phyloP scores from a whole-genome alignment of 2,329 filamentous ascomycete genomes.

The Penicillium sp. region DNA sequence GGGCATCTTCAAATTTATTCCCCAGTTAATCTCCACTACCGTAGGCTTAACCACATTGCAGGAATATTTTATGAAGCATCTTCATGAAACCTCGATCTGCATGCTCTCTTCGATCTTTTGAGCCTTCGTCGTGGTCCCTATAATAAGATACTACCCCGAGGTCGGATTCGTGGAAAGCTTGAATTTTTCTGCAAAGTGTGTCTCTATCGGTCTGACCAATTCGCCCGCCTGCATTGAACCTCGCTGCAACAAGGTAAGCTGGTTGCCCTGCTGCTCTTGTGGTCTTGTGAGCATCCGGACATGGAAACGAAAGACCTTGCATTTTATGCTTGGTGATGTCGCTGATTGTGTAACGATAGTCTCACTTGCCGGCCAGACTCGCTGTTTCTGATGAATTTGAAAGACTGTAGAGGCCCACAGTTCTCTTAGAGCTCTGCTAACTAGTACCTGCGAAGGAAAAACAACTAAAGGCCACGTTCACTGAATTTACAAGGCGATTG shows the following conservation, averaged over 20 bases:
- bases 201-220: conserved; percentile 20
- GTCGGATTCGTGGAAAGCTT: conserved; percentile 8
- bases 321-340: conserved; percentile 3
- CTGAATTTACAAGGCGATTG: not conserved
- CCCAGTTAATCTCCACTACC: conserved; percentile 9
- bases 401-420: not conserved
- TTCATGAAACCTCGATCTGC: not conserved
- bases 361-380: not conserved
- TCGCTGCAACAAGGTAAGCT: conserved; percentile 6
- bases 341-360: not conserved
- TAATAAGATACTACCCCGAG: conserved; percentile 11
- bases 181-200: conserved; percentile 9
- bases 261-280: not conserved
- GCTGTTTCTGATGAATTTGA: not conserved
- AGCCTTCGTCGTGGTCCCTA: conserved; percentile 1
- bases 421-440: not conserved
- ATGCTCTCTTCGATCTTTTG: not conserved
- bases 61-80: conserved; percentile 18
- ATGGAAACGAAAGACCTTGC: not conserved
- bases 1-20: conserved; percentile 12
- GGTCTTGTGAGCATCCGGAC: not conserved
- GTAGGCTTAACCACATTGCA: not conserved
- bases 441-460: not conserved
- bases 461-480: not conserved
- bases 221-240: conserved; percentile 13